A percentile compares a stretch with the other conserved stretches of the same genome.
Evolutionary conservation across 164 flowering plant species (phyloP).

Genomic region (Stephania cephalantha): DNA sequence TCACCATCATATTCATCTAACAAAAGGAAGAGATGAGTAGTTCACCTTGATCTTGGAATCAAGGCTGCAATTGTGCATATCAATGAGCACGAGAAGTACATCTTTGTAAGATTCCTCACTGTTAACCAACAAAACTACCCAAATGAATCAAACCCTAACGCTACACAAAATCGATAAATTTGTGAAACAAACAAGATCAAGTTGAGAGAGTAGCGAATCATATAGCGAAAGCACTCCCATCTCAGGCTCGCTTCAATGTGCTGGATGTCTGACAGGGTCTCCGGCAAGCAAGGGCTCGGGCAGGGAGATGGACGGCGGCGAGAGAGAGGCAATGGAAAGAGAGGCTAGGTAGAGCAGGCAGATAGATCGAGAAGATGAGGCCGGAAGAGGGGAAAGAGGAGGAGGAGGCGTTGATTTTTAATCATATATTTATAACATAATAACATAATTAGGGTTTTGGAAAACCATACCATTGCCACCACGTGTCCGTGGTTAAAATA

Average conservation of each 20-base stretch:
- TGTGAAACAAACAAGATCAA: neutral
- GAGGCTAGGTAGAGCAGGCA: no score
- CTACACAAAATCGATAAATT: neutral
- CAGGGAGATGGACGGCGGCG: no score
- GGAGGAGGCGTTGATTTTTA: no score
- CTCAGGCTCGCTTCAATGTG: constrained; percentile 58
- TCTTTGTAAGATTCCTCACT: constrained; percentile 78
- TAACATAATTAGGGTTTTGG: no score
- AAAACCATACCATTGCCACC: no score
- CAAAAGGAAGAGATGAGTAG: neutral
- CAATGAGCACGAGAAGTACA: constrained; percentile 73
- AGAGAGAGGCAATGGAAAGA: no score
- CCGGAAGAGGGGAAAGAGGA: no score
- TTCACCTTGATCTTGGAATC: constrained; percentile 87
- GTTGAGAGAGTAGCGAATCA: constrained; percentile 33
- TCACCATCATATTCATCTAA: neutral
- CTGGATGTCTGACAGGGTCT: neutral
- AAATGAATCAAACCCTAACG: neutral
- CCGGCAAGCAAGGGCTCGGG: no score
- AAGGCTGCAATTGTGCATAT: constrained; percentile 76
- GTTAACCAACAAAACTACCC: constrained; percentile 1
- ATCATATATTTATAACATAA: no score
- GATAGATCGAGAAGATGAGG: no score
- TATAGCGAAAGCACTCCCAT: constrained; percentile 79
- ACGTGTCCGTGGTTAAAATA: no score